Percentiles rank a stretch among this genome's conserved stretches.
Conservation (phyloP, 345 rosid genomes). For the Eucalyptus cladocalyx region DNA sequence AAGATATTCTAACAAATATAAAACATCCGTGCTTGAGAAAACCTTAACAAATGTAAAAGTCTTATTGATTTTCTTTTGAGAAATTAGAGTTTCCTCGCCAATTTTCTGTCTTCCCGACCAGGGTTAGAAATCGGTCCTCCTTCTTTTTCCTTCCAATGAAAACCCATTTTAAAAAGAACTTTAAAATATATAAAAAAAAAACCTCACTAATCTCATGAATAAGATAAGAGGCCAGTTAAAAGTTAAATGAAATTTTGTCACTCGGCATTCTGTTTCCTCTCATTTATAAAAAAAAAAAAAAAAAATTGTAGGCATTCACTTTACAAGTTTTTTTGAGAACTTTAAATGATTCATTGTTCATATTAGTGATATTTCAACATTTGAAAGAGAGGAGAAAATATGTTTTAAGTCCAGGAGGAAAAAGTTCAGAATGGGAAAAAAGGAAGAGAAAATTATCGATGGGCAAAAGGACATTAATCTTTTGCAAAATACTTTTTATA, state of each 20-base stretch:
- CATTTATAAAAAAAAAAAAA: background rate
- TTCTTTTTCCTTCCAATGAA: too few species aligned
- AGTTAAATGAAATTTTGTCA: background rate
- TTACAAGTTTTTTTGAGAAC: background rate
- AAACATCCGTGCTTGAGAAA: too few species aligned
- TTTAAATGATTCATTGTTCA: background rate
- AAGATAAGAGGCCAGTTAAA: too few species aligned
- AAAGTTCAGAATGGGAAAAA: background rate
- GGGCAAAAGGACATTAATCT: background rate
- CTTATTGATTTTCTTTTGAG: too few species aligned
- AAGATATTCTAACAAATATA: too few species aligned
- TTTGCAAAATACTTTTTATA: background rate
- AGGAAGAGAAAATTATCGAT: background rate
- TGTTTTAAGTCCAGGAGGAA: background rate
- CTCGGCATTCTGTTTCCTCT: rapidly evolving
- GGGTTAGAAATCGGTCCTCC: too few species aligned
- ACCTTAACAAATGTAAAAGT: too few species aligned
- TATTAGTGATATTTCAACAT: background rate
- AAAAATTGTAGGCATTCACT: background rate
- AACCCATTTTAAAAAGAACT: too few species aligned
- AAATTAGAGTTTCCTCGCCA: too few species aligned
- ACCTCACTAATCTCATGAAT: too few species aligned
- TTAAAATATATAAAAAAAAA: too few species aligned
- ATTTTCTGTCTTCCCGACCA: too few species aligned
- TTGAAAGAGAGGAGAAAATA: background rate